A percentile compares a stretch with the other conserved stretches of the same genome.
phyloP scores from a whole-genome alignment of 2,329 filamentous ascomycete species.

The Hypoxylon sp. region DNA sequence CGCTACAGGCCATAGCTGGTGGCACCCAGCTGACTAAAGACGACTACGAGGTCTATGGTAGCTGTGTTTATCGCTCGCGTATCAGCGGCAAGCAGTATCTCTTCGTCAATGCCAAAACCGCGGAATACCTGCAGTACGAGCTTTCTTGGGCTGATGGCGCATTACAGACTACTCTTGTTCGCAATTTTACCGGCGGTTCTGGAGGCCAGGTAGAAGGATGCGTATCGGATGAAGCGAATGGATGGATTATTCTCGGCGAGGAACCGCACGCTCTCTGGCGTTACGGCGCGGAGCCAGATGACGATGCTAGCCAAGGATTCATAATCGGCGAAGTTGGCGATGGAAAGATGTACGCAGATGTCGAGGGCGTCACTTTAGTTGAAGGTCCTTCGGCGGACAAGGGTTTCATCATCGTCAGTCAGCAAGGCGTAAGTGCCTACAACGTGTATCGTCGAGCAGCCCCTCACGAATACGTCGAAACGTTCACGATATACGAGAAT shows the following conservation, averaged over 20 bases:
- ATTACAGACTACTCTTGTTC: constrained; percentile 63
- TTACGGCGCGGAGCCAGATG: constrained; percentile 65
- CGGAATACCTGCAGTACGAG: constrained; percentile 68
- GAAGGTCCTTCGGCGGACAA: constrained; percentile 60
- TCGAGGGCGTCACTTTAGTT: constrained; percentile 68
- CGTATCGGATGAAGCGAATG: constrained; percentile 66
- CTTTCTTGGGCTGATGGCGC: constrained; percentile 60
- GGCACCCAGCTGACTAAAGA: constrained; percentile 62
- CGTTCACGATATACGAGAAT: constrained; percentile 63
- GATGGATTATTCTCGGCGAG: constrained; percentile 66
- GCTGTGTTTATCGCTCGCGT: constrained; percentile 65
- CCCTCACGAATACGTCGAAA: constrained; percentile 65
- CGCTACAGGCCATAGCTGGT: constrained; percentile 60
- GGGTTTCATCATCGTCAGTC: constrained; percentile 67
- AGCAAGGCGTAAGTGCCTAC: constrained; percentile 67
- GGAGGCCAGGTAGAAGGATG: constrained; percentile 70
- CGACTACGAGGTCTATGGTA: constrained; percentile 66
- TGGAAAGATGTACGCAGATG: constrained; percentile 64
- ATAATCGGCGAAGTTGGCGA: constrained; percentile 62
- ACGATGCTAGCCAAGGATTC: constrained; percentile 54
- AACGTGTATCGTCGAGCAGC: constrained; percentile 64
- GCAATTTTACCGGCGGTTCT: constrained; percentile 65
- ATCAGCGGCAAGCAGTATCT: constrained; percentile 65
- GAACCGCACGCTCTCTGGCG: constrained; percentile 67
- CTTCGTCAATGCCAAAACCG: constrained; percentile 69